These are phyloP conservation scores for Ustilago hordei DNA, from an alignment of 1,284 basidiomycete genomes.

Conservation along the genomic window DNA sequence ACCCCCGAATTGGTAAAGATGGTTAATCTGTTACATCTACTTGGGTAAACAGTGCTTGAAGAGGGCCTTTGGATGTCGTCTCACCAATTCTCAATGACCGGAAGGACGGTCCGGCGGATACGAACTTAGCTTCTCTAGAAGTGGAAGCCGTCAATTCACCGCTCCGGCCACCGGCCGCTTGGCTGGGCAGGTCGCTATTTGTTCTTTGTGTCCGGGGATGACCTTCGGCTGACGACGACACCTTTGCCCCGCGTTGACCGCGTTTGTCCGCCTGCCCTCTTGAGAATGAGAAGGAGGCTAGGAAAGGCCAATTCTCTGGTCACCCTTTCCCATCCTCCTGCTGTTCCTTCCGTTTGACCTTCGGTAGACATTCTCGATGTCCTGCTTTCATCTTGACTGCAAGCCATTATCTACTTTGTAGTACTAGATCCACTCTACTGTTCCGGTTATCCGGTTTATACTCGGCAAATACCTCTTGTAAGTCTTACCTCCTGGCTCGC, in stretches of 20 bases:
- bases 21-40: no score
- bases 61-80: not conserved
- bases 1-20: not conserved
- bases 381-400: conserved; percentile 1
- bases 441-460: not conserved
- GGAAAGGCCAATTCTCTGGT: not conserved
- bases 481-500: not conserved
- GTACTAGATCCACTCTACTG: not conserved
- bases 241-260: conserved; percentile 1
- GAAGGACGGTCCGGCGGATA: conserved; percentile 41
- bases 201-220: not conserved
- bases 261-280: no score
- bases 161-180: conserved; percentile 19
- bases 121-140: not conserved
- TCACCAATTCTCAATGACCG: conserved; percentile 5
- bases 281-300: not conserved
- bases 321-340: not conserved
- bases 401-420: conserved; percentile 12
- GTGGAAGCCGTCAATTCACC: conserved; percentile 38
- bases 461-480: not conserved
- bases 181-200: not conserved
- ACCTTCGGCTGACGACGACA: not conserved
- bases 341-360: not conserved
- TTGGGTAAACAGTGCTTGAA: not conserved
- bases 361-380: no score